Evolutionary conservation across 1,284 basidiomycete species (phyloP), one percentile per base, ranked within the genome.

Genomic region (Vanrija sp.): DNA sequence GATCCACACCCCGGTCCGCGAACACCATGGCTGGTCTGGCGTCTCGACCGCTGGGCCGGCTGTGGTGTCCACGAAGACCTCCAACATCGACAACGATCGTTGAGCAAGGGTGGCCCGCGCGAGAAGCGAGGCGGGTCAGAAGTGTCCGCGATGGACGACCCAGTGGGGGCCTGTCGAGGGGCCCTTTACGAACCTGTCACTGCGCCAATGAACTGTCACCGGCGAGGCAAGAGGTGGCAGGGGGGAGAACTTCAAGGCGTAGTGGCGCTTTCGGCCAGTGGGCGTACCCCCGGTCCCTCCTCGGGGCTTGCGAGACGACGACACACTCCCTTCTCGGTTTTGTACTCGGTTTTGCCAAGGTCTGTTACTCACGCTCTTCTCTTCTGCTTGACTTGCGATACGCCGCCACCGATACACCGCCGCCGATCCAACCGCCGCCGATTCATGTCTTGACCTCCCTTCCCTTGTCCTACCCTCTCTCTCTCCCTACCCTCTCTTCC

Each of bases 101-200:
- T 43, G 26, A 38, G n/a, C 21, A 25, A 18, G 49, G 42, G 42
- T 40, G 43, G 49, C 43, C 43, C 14, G 34, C 5, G 34, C 34
- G 9, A 34, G 34, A 29, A 12, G 34, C 34, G 28, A 28, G 28
- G 34, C 34, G 34, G 14, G 34, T 8, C 46, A 15, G 38, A 71
- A 76, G 82, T 80, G 80, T 83, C 80, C 79, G 81, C 78, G 78
- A 79, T 79, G 81, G 34, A 34, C 34, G 34, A 34, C n/a, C 16
- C 38, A 18, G 3, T 14, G 38, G 15, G 38, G 16, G 38, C n/a
- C 16, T 10, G 7, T 18, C 38, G 38, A 6, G 38, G 15, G 38
- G 18, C 16, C 38, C 38, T 6, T 40, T 18, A 15, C 34, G 34
- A 14, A 34, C 34, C 34, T 34, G 34, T 40, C 38, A 40, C n/a